These are phyloP conservation scores for Teratosphaeria zuluensis DNA, from an alignment of 2,329 filamentous ascomycete species.

Conservation along the genomic window DNA sequence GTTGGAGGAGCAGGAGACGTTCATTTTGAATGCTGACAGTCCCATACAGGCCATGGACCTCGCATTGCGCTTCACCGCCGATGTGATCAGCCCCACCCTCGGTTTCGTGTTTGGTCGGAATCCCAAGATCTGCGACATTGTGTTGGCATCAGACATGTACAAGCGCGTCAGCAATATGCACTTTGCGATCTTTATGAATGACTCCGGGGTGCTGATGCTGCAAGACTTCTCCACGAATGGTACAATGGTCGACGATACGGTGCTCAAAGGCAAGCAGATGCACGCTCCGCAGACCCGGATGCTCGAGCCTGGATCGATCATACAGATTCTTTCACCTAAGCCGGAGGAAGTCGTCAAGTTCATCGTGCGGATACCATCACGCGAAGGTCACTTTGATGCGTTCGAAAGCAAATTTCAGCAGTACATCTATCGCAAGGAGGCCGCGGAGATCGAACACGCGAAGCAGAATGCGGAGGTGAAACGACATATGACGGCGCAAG, in stretches of 20 bases:
- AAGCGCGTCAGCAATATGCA: constrained; percentile 87
- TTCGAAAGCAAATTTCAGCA: constrained; percentile 61
- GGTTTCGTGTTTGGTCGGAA: constrained; percentile 89
- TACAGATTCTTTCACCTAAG: constrained; percentile 53
- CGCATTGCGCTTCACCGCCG: constrained; percentile 68
- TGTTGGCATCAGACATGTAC: constrained; percentile 55
- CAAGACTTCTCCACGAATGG: constrained; percentile 95
- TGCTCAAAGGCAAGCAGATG: constrained; percentile 49
- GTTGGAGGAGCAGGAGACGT: constrained; percentile 22
- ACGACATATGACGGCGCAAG: neutral
- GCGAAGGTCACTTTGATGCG: constrained; percentile 54
- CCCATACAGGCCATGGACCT: constrained; percentile 46
- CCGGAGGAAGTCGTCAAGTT: constrained; percentile 62
- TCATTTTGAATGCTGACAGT: constrained; percentile 19
- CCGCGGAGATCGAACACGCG: constrained; percentile 7
- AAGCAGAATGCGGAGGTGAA: constrained; percentile 1
- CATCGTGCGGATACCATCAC: constrained; percentile 70
- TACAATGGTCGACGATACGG: constrained; percentile 67
- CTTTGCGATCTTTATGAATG: constrained; percentile 85
- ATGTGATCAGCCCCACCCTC: constrained; percentile 54
- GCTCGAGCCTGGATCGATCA: constrained; percentile 61
- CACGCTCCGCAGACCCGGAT: constrained; percentile 45
- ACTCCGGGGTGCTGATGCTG: constrained; percentile 79
- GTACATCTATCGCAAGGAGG: constrained; percentile 45
- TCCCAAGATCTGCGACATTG: constrained; percentile 57